Evolutionary conservation across 352 stramenopile genomes (phyloP), one percentile per base, ranked within the genome.

Genomic region (Phytophthora tubulina): DNA sequence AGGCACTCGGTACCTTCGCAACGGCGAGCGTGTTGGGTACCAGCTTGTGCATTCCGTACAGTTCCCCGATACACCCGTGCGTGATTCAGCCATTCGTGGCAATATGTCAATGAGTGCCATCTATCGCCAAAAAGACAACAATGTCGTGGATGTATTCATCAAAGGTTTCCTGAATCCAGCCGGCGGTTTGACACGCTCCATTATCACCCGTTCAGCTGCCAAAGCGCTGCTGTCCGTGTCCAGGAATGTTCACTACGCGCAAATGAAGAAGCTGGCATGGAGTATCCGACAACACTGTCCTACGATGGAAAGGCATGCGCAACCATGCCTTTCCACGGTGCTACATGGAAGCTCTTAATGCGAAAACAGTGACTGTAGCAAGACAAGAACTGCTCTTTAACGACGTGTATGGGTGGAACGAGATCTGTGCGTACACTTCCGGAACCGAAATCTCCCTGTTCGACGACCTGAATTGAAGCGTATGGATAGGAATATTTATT

Each of bases 1-100:
- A 14, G 82, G 82, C 14, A 53, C 84, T 46, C 64, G 62, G 3
- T 49, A 60, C 8, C 56, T 88, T 0, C 49, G 50, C 14, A 88
- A 81, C 30, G 79, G 75, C 48, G 78, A 89, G 27, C 63, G 70
- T 39, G 42, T 89, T 6, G 80, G 81, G 41, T 91, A 79, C 42
- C 80, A 89, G 45, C 50, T 88, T 3, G 55, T 89, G 46, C 82
- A 90, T 72, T 85, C 73, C 54, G 71, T 88, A 51, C 63, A 77
- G 39, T 77, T 80, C 63, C 63, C 73, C 14, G 57, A 74, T 59
- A 77, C 63, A 3, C 74, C 65, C 0, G 48, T 67, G 27, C 63
- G 64, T 6, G 30, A 46, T 21, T 56, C 52, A 30, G 63, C 76
- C 41, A 73, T 79, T 44, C 77, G 80, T 2, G 80, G 75, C 44